Percentiles rank a stretch among this genome's conserved stretches.
These are phyloP conservation scores for Phytophthora multivora DNA, from an alignment of 352 stramenopile species.

Conservation along the genomic window DNA sequence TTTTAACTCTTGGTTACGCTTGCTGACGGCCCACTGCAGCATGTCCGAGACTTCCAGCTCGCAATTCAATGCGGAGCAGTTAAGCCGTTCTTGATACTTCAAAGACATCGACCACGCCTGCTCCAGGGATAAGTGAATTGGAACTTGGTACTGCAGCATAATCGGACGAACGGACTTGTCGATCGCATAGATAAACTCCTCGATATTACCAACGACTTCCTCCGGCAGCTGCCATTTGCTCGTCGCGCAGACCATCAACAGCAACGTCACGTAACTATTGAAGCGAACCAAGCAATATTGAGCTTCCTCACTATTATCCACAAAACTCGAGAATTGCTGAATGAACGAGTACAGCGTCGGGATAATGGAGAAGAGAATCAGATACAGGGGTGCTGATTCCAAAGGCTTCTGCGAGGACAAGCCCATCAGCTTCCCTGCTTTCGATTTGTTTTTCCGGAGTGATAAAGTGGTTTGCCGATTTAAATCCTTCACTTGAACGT, in stretches of 20 bases:
- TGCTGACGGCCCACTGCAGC: slow-evolving; percentile 29
- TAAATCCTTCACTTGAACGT: slow-evolving; percentile 50
- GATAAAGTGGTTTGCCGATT: slow-evolving; percentile 48
- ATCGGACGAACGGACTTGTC: slow-evolving; percentile 46
- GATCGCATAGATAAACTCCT: slow-evolving; percentile 53
- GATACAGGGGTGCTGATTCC: slow-evolving; percentile 42
- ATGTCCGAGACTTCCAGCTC: slow-evolving; percentile 23
- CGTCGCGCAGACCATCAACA: slow-evolving; percentile 36
- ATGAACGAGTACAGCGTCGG: slow-evolving; percentile 60
- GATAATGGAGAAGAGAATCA: slow-evolving; percentile 46
- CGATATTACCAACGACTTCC: slow-evolving; percentile 30
- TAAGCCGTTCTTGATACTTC: slow-evolving; percentile 26
- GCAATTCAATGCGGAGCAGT: slow-evolving; percentile 33
- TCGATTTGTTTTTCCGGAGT: slow-evolving; percentile 56
- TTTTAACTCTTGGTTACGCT: slow-evolving; percentile 22
- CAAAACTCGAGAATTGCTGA: slow-evolving; percentile 55
- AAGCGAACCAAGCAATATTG: slow-evolving; percentile 29
- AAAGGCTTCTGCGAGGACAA: slow-evolving; percentile 36
- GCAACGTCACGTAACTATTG: slow-evolving; percentile 39
- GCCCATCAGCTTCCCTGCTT: slow-evolving; percentile 23
- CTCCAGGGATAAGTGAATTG: slow-evolving; percentile 24
- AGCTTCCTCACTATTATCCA: slow-evolving; percentile 37
- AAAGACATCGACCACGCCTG: slow-evolving; percentile 30
- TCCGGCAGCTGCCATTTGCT: slow-evolving; percentile 45
- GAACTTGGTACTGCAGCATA: slow-evolving; percentile 22